phyloP scores from a whole-genome alignment of 805 yeast genomes.

The Monosporozyma servazzii region DNA sequence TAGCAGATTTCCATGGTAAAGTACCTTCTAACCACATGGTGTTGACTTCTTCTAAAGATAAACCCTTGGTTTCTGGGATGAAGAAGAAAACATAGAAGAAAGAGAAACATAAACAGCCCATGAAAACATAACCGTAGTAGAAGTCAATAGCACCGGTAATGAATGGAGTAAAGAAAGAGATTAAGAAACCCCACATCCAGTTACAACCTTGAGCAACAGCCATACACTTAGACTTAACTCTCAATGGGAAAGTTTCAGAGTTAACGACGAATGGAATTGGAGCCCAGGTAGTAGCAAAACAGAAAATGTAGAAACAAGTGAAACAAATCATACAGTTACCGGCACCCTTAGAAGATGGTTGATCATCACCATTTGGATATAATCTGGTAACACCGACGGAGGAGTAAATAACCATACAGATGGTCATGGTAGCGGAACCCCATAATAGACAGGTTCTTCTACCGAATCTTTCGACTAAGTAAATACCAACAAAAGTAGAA shows the following conservation, averaged over 20 bases:
- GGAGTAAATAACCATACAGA: constrained; percentile 36
- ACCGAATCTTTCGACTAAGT: constrained; percentile 46
- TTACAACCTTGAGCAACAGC: constrained; percentile 51
- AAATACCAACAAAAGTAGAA: constrained; percentile 46
- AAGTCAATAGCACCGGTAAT: constrained; percentile 55
- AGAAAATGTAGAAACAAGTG: constrained; percentile 60
- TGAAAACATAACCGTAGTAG: constrained; percentile 54
- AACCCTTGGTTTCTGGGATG: constrained; percentile 69
- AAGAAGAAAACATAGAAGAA: constrained; percentile 59
- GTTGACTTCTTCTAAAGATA: constrained; percentile 72
- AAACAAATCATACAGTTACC: constrained; percentile 66
- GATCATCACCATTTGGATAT: no score
- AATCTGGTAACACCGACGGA: constrained; percentile 48
- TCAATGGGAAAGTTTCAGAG: constrained; percentile 62
- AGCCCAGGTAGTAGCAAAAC: constrained; percentile 69
- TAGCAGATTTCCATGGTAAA: constrained; percentile 34
- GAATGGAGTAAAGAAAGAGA: constrained; percentile 61
- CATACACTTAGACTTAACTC: constrained; percentile 50
- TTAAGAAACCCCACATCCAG: constrained; percentile 56
- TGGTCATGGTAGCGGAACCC: constrained; percentile 42
- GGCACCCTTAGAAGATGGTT: constrained; percentile 41
- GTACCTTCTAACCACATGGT: constrained; percentile 38
- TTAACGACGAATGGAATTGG: constrained; percentile 56
- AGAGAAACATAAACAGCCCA: constrained; percentile 46
- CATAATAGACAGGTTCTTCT: constrained; percentile 39